A percentile compares a stretch with the other conserved stretches of the same genome.
Conservation (phyloP, 1,284 basidiomycete species). For the Somion occarium region DNA sequence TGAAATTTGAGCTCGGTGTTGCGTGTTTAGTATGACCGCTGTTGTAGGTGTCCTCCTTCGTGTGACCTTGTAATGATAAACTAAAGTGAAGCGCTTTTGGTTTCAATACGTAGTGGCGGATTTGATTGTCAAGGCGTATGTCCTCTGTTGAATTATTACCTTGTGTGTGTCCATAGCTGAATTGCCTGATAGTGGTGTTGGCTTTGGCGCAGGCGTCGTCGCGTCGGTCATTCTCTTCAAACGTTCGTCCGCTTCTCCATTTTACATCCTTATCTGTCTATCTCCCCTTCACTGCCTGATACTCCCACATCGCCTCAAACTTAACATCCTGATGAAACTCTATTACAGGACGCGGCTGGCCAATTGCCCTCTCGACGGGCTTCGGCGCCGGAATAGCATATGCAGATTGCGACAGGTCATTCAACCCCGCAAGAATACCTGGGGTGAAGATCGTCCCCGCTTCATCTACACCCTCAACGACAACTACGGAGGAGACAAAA, state of each 20-base stretch:
- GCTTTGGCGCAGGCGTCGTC: constrained; percentile 92
- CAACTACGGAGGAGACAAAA: constrained; percentile 1
- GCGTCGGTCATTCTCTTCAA: constrained; percentile 94
- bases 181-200: constrained; percentile 85
- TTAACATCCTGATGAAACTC: no score
- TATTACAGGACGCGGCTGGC: constrained; percentile 94
- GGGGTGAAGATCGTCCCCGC: constrained; percentile 73
- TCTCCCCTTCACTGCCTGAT: no score
- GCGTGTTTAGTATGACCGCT: constrained; percentile 78
- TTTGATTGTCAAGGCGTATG: constrained; percentile 74
- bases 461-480: constrained; percentile 4
- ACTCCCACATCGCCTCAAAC: no score
- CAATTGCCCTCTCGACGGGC: constrained; percentile 89
- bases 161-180: constrained; percentile 1
- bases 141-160: constrained; percentile 12
- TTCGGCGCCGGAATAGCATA: constrained; percentile 88
- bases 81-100: constrained; percentile 5
- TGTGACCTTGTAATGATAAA: constrained; percentile 1
- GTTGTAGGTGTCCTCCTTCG: constrained; percentile 54
- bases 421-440: constrained; percentile 91
- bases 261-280: no score
- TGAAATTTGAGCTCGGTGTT: constrained; percentile 4
- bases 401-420: constrained; percentile 94
- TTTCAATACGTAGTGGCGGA: constrained; percentile 57
- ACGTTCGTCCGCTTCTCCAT: constrained; percentile 55